Evolutionary conservation across 108 stramenopile species (phyloP).

Genomic region (Nannochloropsis gaditana): DNA sequence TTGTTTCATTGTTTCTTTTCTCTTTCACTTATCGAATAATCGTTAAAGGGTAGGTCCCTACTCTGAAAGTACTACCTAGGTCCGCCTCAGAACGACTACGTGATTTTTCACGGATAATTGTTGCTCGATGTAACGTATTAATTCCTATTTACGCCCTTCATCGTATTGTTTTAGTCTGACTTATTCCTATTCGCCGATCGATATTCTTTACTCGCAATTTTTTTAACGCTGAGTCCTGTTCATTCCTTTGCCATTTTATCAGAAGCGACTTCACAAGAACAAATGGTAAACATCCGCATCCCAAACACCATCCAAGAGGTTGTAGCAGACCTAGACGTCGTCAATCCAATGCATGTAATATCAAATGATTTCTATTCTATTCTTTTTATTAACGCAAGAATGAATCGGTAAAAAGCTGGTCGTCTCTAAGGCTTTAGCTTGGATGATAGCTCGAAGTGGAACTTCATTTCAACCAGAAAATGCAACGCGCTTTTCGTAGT

Average conservation of each 20-base stretch:
- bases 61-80: neutral
- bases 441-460: too few species aligned
- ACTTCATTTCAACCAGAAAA: too few species aligned
- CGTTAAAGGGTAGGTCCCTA: neutral
- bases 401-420: too few species aligned
- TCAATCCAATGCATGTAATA: too few species aligned
- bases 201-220: neutral
- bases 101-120: neutral
- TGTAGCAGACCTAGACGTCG: too few species aligned
- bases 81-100: neutral
- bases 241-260: neutral
- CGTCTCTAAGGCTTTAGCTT: too few species aligned
- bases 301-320: too few species aligned
- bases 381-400: too few species aligned
- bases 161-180: neutral
- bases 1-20: neutral
- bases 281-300: too few species aligned
- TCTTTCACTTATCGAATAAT: neutral
- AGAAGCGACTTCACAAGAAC: too few species aligned
- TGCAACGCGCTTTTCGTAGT: too few species aligned
- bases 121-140: neutral
- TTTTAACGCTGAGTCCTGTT: neutral
- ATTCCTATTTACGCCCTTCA: neutral
- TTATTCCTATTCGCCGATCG: neutral
- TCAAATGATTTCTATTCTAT: too few species aligned